Evolutionary conservation across 441 rosid genomes (phyloP).

Genomic region (Mallotus repandus): DNA sequence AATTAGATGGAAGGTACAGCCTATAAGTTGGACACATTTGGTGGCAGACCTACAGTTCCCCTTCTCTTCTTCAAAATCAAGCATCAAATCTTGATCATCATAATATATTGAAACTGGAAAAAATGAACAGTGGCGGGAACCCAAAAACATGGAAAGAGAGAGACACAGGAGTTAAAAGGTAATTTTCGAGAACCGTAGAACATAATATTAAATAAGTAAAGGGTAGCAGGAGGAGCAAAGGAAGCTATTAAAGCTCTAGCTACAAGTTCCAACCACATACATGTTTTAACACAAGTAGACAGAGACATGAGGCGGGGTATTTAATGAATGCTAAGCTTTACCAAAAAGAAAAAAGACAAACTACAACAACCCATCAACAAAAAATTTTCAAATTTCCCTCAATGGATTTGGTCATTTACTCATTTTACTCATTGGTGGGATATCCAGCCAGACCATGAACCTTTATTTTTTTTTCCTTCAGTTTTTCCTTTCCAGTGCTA

Average conservation of each 20-base stretch:
- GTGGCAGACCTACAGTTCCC: no score
- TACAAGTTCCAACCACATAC: slow-evolving; percentile 35
- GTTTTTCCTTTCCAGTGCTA: neutral
- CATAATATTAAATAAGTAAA: slow-evolving; percentile 4
- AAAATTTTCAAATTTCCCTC: neutral
- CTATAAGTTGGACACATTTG: neutral
- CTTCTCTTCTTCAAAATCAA: neutral
- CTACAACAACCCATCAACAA: neutral
- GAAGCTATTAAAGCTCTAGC: slow-evolving; percentile 13
- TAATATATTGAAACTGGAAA: neutral
- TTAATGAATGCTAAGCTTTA: slow-evolving; percentile 4
- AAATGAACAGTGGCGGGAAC: neutral
- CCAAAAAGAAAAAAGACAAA: neutral
- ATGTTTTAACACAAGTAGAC: neutral
- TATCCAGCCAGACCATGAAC: neutral
- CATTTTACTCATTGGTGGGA: no score
- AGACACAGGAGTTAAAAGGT: no score
- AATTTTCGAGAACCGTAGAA: slow-evolving; percentile 1
- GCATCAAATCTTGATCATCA: neutral
- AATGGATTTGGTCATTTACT: no score
- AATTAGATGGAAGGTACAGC: neutral
- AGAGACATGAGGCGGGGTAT: neutral
- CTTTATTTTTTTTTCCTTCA: no score
- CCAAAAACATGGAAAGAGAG: neutral
- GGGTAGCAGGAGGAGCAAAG: neutral